Evolutionary conservation across 257 asterid species (phyloP).

Genomic region (Solanum arcanum): DNA sequence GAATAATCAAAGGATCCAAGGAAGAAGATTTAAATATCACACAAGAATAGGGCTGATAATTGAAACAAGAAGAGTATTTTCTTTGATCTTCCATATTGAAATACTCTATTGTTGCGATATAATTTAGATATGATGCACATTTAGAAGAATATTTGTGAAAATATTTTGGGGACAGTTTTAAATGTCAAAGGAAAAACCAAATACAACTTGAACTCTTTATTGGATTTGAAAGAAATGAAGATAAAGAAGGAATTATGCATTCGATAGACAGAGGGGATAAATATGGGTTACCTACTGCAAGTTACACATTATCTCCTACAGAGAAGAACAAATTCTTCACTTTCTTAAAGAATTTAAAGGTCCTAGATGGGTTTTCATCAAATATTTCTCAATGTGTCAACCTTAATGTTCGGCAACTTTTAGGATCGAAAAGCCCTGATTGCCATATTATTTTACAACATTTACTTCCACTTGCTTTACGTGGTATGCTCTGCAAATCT

Average conservation of each 20-base stretch:
- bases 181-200: neutral
- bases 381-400: neutral
- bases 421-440: neutral
- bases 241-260: neutral
- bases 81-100: neutral
- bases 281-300: neutral
- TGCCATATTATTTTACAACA: neutral
- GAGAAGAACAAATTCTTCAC: neutral
- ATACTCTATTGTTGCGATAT: too few relatives aligned
- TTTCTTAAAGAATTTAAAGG: neutral
- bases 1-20: neutral
- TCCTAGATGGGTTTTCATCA: neutral
- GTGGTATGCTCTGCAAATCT: neutral
- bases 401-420: neutral
- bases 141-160: neutral
- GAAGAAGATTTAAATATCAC: too few relatives aligned
- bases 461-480: too few relatives aligned
- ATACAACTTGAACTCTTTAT: neutral
- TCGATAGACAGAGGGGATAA: neutral
- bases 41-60: neutral
- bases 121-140: too few relatives aligned
- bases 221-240: too few relatives aligned
- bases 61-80: too few relatives aligned
- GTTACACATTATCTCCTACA: neutral
- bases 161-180: neutral